A percentile compares a stretch with the other conserved stretches of the same genome.
These are phyloP conservation scores for Friedmanniomyces simplex DNA, from an alignment of 495 filamentous ascomycete genomes.

Conservation along the genomic window DNA sequence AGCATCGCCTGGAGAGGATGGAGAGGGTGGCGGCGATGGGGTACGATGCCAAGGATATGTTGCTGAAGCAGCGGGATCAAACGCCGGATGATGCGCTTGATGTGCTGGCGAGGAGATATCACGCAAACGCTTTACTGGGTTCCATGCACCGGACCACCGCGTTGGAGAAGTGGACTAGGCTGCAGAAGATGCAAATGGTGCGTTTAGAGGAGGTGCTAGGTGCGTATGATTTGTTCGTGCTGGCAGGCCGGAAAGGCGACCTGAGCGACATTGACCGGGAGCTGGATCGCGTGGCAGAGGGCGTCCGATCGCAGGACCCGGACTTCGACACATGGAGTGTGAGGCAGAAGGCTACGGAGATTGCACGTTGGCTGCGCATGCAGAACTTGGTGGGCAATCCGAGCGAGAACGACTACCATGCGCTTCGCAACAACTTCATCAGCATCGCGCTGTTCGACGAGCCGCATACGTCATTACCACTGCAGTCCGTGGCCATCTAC, in stretches of 20 bases:
- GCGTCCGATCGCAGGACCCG: constrained; percentile 41
- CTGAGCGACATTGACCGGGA: constrained; percentile 56
- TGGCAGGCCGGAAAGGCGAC: constrained; percentile 58
- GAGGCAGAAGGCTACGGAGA: constrained; percentile 53
- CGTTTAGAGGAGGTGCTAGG: constrained; percentile 65
- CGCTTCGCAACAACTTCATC: constrained; percentile 75
- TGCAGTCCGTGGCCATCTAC: constrained; percentile 67
- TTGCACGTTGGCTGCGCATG: constrained; percentile 54
- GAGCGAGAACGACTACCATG: constrained; percentile 55
- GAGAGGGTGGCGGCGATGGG: constrained; percentile 59
- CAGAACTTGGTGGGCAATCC: constrained; percentile 59
- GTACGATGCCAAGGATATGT: constrained; percentile 79
- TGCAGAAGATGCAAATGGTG: constrained; percentile 38
- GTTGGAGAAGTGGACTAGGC: constrained; percentile 61
- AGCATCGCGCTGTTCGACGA: constrained; percentile 52
- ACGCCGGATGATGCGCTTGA: constrained; percentile 55
- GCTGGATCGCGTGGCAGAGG: constrained; percentile 52
- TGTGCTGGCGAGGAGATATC: constrained; percentile 76
- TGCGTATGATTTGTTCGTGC: constrained; percentile 79
- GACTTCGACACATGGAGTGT: constrained; percentile 42
- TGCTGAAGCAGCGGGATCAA: constrained; percentile 48
- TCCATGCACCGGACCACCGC: constrained; percentile 74
- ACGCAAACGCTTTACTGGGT: constrained; percentile 58
- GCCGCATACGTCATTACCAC: constrained; percentile 61
- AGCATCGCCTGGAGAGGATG: constrained; percentile 56